Evolutionary conservation across 768 basidiomycete genomes (phyloP).

Genomic region (Pisolithus tinctorius): DNA sequence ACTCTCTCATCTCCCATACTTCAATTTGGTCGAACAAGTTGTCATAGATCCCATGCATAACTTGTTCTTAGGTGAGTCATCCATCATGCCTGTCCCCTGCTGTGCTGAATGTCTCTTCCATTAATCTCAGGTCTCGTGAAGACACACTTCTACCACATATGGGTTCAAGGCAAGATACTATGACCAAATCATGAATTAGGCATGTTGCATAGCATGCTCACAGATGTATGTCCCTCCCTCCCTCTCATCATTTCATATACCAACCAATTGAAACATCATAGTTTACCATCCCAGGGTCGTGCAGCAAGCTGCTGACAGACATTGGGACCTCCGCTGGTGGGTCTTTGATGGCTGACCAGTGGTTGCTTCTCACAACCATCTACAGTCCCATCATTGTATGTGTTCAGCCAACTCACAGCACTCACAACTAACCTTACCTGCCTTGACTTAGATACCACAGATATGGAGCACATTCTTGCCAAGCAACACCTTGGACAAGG

Average conservation of each 20-base stretch:
- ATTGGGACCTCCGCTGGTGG: constrained; percentile 29
- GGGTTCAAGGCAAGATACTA: constrained; percentile 19
- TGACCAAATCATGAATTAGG: neutral
- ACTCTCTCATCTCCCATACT: constrained; percentile 27
- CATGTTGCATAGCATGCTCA: neutral
- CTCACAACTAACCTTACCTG: neutral
- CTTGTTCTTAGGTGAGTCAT: neutral
- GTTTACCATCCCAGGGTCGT: constrained; percentile 1
- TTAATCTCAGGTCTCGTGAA: constrained; percentile 18
- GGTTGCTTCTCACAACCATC: constrained; percentile 24
- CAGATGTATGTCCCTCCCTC: neutral
- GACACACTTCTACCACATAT: constrained; percentile 22
- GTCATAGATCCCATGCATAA: constrained; percentile 29
- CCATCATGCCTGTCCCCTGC: no score
- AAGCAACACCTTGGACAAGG: no score
- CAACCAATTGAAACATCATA: neutral
- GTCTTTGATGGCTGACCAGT: constrained; percentile 29
- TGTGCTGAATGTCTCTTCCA: neutral
- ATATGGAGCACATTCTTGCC: no score
- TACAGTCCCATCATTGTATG: constrained; percentile 25
- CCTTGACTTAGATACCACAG: constrained; percentile 21
- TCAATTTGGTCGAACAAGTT: constrained; percentile 19
- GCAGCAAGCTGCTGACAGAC: constrained; percentile 15
- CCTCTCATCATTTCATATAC: neutral
- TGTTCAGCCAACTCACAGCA: neutral